Evolutionary conservation across 306 rosid species (phyloP), one percentile per base, ranked within the genome.

Genomic region (Amphicarpaea edgeworthii): DNA sequence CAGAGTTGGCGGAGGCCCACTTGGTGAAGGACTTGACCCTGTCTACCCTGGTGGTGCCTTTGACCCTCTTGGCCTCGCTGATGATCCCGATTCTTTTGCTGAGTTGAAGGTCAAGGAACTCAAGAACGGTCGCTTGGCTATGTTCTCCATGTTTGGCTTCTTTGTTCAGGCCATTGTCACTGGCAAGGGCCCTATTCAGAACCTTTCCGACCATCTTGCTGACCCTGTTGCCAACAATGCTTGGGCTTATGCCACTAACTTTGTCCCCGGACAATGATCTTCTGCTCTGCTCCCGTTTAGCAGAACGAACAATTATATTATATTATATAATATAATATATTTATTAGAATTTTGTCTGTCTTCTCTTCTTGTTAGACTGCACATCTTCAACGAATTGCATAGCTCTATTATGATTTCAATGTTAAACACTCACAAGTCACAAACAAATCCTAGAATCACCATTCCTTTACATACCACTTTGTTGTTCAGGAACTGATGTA

Each of bases 41-140:
- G 60, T 95, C 68, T 95, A 95, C 91, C 97, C 98, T 0, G 98
- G 98, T 6, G 98, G 98, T 7, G 88, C 97, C 8, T 95, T 95
- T 57, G 97, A 95, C 88, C 97, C 97, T 40, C 96, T 94, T 68
- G 97, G 98, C 17, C 79, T 95, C 14, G 98, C 98, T 20, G 97
- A 95, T 75, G 97, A 95, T 78, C 98, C 96, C 0, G 98, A 95
- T 15, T 89, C 97, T 50, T 95, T 95, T 57, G 98, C 98, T n/a
- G 98, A 95, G 83, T 67, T 95, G 87, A 95, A 92, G 89, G 97
- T 92, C 28, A 90, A 90, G 89, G 97, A 90, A 67, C 70, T 92
- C 64, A 92, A 92, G 96, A 92, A 92, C 5, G 96, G 97, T 12
- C 59, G 98, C 32, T 72, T 95, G 84, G 97, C 98, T 5, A 95